These are phyloP conservation scores for Talaromyces pinophilus DNA, from an alignment of 2,329 filamentous ascomycete species.

Conservation along the genomic window DNA sequence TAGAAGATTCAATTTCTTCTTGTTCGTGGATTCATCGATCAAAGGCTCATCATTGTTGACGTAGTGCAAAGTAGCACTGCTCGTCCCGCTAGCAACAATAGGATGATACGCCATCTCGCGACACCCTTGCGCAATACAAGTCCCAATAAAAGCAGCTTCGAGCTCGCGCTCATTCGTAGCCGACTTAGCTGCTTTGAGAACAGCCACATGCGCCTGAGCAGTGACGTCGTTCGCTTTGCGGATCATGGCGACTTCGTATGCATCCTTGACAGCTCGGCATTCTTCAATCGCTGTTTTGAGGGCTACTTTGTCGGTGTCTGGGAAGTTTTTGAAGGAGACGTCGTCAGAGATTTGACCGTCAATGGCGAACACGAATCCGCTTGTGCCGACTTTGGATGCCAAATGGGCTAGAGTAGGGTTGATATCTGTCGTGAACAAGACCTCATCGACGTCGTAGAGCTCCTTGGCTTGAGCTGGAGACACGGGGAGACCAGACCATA, in stretches of 20 bases:
- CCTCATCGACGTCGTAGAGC: conserved; percentile 79
- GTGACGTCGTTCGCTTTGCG: conserved; percentile 79
- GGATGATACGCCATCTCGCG: conserved; percentile 80
- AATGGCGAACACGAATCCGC: conserved; percentile 71
- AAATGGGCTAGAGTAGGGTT: conserved; percentile 67
- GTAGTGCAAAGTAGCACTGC: conserved; percentile 86
- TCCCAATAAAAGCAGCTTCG: conserved; percentile 72
- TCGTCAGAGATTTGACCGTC: conserved; percentile 72
- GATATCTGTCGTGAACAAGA: conserved; percentile 70
- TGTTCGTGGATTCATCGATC: conserved; percentile 46
- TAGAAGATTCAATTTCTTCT: conserved; percentile 67
- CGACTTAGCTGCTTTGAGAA: conserved; percentile 63
- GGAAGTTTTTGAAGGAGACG: conserved; percentile 71
- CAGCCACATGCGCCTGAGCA: conserved; percentile 71
- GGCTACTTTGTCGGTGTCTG: conserved; percentile 59
- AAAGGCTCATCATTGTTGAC: conserved; percentile 74
- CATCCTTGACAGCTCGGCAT: conserved; percentile 77
- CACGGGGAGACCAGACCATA: conserved; percentile 89
- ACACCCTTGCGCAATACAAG: conserved; percentile 71
- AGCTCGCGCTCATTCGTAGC: conserved; percentile 79
- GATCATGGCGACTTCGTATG: conserved; percentile 82
- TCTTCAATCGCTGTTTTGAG: conserved; percentile 75
- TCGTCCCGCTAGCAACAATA: conserved; percentile 83
- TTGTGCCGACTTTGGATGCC: conserved; percentile 38
- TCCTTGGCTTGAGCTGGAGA: conserved; percentile 71